Evolutionary conservation across 495 filamentous ascomycete genomes (phyloP), one percentile per base, ranked within the genome.

Genomic region (Neurospora tetraspora): DNA sequence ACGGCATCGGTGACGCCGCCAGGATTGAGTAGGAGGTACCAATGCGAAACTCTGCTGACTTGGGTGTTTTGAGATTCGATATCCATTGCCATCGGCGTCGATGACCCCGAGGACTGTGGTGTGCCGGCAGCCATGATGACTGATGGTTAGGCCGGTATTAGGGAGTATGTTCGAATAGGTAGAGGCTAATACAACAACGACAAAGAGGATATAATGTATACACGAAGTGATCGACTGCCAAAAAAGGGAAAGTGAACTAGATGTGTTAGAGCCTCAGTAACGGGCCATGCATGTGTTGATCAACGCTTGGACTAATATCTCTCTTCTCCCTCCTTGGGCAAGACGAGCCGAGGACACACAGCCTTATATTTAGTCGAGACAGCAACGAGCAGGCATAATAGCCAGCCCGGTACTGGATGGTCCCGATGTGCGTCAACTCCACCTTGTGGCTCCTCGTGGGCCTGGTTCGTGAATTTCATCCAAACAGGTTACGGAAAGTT

Each of bases 1-100:
- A 93, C 85, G 12, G 79, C 79, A 38, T 80, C 73, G 1, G 80
- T 82, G 45, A 86, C 73, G 31, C 81, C 82, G 23, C 80, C 74
- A 7, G 78, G 81, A 74, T 85, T 77, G 73, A 83, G 76, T 69
- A 83, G 61, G 8, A 79, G 53, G 36, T 70, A 70, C 69, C 73
- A 76, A 71, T 83, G 77, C 8, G 74, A 71, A 34, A 74, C 53
- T 68, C 10, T 71, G 53, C 53, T 65, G 53, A 65, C 76, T 20
- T 70, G 47, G 53, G 39, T 74, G 42, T 70, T 68, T 12, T 82
- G 79, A 42, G 73, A 69, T 70, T 82, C 80, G 71, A 79, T 40
- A 8, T 69, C 71, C 27, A 40, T n/a, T 59, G 68, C 68, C 39
- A 68, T 68, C 38, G n/a, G n/a, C n/a, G n/a, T n/a, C n/a, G n/a